Base-by-base conservation (phyloP, 2,329 filamentous ascomycete genomes). In the Fusarium nodosum region DNA sequence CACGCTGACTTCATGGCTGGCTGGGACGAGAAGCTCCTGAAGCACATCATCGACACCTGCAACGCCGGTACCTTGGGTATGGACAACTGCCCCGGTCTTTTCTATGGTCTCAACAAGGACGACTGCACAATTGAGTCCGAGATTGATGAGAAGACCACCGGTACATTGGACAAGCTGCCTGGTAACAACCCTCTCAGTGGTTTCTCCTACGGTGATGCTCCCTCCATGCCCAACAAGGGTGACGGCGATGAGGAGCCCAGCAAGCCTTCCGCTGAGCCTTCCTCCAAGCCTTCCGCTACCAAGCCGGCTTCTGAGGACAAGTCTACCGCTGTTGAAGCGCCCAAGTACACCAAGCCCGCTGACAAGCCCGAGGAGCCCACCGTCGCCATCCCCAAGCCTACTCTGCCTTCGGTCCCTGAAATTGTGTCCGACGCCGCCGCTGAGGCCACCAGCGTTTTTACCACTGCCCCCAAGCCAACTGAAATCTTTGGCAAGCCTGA, bases 1-100 rank as follows among this genome's bases (percentile, higher is more conserved):
- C 91, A 93, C 79, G 90, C 85, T 48, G 91, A 94, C 78, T 93
- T 94, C 80, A 79, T 91, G 69, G 88, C 91, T 66, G 91, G 87
- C 18, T 94, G 92, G 92, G 88, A 93, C 70, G 83, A 86, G 65
- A 77, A 82, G 30, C 83, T 85, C 46, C 87, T 93, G 51, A 88
- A 91, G 78, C 82, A 86, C 64, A 90, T 91, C 68, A 88, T 93
- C 70, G 84, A 91, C 75, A 86, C 82, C 52, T 93, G 92, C 82
- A 82, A 89, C 72, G 86, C 85, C 46, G 85, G 87, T 50, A 85
- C 85, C 60, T 68, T 75, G 9, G 87, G 87, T 51, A 89, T 93
- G 81, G 86, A 90, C 67, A 82, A 85, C 68, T 93, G 90, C 81
- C 83, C 85, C 7, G 83, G 84, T 44, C 83, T 91, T 60, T 82